Conservation (phyloP, 2,329 filamentous ascomycete species). For the Catunica adiposa region DNA sequence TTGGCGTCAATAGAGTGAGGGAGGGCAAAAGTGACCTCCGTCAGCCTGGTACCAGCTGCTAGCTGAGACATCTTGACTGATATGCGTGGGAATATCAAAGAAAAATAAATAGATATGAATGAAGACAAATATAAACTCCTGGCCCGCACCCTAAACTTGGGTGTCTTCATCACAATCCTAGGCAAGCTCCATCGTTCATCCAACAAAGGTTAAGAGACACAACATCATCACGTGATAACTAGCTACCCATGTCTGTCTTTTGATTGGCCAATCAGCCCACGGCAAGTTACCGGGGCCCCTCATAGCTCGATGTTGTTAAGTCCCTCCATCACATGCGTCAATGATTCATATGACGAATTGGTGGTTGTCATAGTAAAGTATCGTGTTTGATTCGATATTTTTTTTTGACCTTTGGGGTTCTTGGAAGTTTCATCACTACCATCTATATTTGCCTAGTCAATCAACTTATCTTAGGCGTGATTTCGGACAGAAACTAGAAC, state of each 20-base stretch:
- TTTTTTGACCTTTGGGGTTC: too few relatives aligned
- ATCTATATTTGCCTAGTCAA: too few relatives aligned
- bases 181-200: not conserved
- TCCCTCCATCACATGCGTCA: not conserved
- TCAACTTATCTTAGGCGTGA: too few relatives aligned
- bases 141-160: too few relatives aligned
- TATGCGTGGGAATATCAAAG: too few relatives aligned
- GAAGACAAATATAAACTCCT: too few relatives aligned
- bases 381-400: too few relatives aligned
- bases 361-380: too few relatives aligned
- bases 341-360: not conserved
- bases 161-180: not conserved
- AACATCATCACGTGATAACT: not conserved
- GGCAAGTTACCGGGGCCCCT: not conserved
- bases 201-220: not conserved
- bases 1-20: slow-evolving; percentile 43
- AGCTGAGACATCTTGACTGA: too few relatives aligned
- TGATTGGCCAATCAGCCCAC: not conserved
- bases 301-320: not conserved
- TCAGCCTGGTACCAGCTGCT: not conserved
- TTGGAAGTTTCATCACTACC: too few relatives aligned
- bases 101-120: too few relatives aligned
- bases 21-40: slow-evolving; percentile 41
- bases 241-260: not conserved
- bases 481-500: too few relatives aligned